Evolutionary conservation across 257 asterid species (phyloP).

Genomic region (Prunella vulgaris): DNA sequence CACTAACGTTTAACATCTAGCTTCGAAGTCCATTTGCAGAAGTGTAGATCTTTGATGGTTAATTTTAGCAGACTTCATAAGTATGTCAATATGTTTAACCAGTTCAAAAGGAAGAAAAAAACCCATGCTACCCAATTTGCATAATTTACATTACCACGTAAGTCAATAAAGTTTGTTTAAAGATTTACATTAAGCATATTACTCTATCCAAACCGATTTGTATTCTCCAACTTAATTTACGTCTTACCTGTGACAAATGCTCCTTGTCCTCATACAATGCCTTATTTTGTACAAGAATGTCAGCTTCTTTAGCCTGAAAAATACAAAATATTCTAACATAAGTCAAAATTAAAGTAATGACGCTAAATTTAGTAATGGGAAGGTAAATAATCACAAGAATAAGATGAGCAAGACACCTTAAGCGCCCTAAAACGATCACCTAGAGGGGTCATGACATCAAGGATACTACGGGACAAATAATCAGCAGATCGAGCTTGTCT

Average conservation of each 20-base stretch:
- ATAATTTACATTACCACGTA: background rate
- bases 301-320: constrained; percentile 92
- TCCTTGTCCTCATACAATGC: constrained; percentile 78
- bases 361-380: constrained; percentile 6
- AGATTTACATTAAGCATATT: background rate
- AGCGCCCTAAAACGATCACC: constrained; percentile 97
- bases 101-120: background rate
- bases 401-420: constrained; percentile 75
- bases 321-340: constrained; percentile 18
- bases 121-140: constrained; percentile 6
- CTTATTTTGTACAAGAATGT: constrained; percentile 70
- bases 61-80: background rate
- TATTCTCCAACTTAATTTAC: too few species aligned
- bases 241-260: constrained; percentile 91
- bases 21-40: constrained; percentile 7
- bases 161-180: background rate
- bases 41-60: background rate
- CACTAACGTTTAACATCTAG: background rate
- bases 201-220: background rate
- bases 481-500: constrained; percentile 66
- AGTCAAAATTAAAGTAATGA: constrained; percentile 11
- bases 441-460: constrained; percentile 74
- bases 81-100: constrained; percentile 2
- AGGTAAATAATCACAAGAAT: constrained; percentile 20
- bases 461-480: constrained; percentile 63